Percentiles rank a stretch among this genome's conserved stretches.
Evolutionary conservation across 495 filamentous ascomycete species (phyloP).

Genomic region (Neurospora hispaniola): DNA sequence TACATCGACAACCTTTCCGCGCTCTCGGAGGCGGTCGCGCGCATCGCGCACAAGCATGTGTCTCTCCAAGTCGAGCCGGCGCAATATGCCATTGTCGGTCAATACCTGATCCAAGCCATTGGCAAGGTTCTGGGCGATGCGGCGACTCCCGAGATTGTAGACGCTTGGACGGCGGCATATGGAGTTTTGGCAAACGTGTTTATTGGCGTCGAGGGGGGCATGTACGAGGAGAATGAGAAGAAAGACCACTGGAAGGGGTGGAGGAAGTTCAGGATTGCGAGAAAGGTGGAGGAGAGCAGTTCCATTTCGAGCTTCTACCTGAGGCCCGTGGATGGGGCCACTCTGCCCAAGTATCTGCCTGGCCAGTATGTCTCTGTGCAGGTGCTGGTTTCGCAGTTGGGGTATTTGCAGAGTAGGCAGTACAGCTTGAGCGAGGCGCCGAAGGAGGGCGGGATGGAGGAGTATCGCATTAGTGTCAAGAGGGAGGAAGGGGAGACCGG

Average conservation of each 20-base stretch:
- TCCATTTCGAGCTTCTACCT: slow-evolving; percentile 59
- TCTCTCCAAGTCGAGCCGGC: slow-evolving; percentile 58
- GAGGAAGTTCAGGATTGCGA: slow-evolving; percentile 52
- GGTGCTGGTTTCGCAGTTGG: slow-evolving; percentile 44
- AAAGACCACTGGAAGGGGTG: slow-evolving; percentile 47
- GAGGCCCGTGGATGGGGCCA: slow-evolving; percentile 44
- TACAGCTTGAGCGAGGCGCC: slow-evolving; percentile 61
- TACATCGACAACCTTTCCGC: slow-evolving; percentile 60
- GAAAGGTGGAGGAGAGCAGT: slow-evolving; percentile 48
- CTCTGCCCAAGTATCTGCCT: slow-evolving; percentile 51
- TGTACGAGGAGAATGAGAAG: slow-evolving; percentile 44
- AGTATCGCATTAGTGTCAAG: slow-evolving; percentile 65
- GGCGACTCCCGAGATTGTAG: slow-evolving; percentile 53
- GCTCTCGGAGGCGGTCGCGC: slow-evolving; percentile 51
- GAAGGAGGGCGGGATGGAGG: slow-evolving; percentile 23
- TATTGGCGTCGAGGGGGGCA: slow-evolving; percentile 49
- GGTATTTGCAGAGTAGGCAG: slow-evolving; percentile 54
- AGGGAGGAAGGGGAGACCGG: slow-evolving; percentile 40
- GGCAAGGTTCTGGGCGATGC: slow-evolving; percentile 55
- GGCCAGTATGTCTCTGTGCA: slow-evolving; percentile 63
- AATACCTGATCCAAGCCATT: slow-evolving; percentile 58
- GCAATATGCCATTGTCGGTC: slow-evolving; percentile 59
- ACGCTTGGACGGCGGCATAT: slow-evolving; percentile 57
- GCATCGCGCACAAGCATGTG: slow-evolving; percentile 67
- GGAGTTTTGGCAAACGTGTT: slow-evolving; percentile 54